These are phyloP conservation scores for Citrus reticulata DNA, from an alignment of 345 rosid genomes.

Conservation along the genomic window DNA sequence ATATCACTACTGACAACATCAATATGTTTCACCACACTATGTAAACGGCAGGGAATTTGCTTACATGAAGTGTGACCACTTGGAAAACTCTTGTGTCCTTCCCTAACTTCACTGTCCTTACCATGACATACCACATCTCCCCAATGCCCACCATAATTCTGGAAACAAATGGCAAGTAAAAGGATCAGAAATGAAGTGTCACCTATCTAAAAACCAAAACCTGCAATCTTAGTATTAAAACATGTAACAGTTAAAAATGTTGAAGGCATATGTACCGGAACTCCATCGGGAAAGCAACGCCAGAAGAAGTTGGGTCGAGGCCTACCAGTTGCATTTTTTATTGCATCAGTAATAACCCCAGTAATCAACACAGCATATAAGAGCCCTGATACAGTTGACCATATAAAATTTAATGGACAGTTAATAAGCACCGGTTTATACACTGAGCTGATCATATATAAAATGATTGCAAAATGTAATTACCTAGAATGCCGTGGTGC, in stretches of 20 bases:
- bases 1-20: no score
- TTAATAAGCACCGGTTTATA: not conserved
- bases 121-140: conserved; percentile 84
- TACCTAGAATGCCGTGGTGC: conserved; percentile 74
- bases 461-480: not conserved
- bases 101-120: conserved; percentile 43
- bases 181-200: not conserved
- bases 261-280: conserved; percentile 33
- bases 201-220: not conserved
- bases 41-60: not conserved
- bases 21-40: not conserved
- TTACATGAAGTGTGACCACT: conserved; percentile 85
- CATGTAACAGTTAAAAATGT: not conserved
- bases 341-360: conserved; percentile 70
- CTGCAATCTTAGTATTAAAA: not conserved
- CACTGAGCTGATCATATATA: not conserved
- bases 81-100: conserved; percentile 89
- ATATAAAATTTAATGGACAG: not conserved
- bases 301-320: conserved; percentile 95
- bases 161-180: not conserved
- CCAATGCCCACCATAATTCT: conserved; percentile 46
- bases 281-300: conserved; percentile 96
- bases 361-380: conserved; percentile 67
- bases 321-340: conserved; percentile 70
- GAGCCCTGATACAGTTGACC: conserved; percentile 33